Evolutionary conservation across 805 yeast species (phyloP).

Genomic region (Barnettozyma sucrosica): DNA sequence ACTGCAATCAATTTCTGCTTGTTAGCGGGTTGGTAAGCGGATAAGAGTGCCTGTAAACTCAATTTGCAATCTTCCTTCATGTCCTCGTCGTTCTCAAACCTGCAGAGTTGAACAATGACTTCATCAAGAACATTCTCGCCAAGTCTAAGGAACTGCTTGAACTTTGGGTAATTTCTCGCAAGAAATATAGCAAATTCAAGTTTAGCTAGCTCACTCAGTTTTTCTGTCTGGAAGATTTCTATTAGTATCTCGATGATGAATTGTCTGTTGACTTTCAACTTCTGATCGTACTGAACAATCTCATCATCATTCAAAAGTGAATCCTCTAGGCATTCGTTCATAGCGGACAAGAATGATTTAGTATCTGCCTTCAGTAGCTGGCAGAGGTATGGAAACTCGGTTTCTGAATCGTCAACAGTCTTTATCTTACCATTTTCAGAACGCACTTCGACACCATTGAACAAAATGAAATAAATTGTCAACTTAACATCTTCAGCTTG

Average conservation of each 20-base stretch:
- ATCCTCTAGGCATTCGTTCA: constrained; percentile 85
- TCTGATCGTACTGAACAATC: constrained; percentile 22
- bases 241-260: constrained; percentile 68
- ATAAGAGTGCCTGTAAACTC: constrained; percentile 66
- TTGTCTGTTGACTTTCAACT: constrained; percentile 55
- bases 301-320: constrained; percentile 61
- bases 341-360: constrained; percentile 53
- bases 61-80: constrained; percentile 59
- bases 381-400: constrained; percentile 66
- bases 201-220: constrained; percentile 26
- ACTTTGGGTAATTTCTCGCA: constrained; percentile 78
- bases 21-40: constrained; percentile 57
- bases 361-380: constrained; percentile 50
- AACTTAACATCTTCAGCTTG: constrained; percentile 40
- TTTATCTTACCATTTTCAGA: constrained; percentile 26
- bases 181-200: constrained; percentile 58
- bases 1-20: constrained; percentile 42
- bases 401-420: constrained; percentile 21
- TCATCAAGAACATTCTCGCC: constrained; percentile 51
- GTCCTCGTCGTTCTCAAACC: constrained; percentile 24
- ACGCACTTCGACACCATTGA: constrained; percentile 45
- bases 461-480: constrained; percentile 48
- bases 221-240: constrained; percentile 43
- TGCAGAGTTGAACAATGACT: constrained; percentile 46
- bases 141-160: constrained; percentile 71